These are phyloP conservation scores for Fragaria ananassa DNA, from an alignment of 306 rosid genomes.

Conservation along the genomic window DNA sequence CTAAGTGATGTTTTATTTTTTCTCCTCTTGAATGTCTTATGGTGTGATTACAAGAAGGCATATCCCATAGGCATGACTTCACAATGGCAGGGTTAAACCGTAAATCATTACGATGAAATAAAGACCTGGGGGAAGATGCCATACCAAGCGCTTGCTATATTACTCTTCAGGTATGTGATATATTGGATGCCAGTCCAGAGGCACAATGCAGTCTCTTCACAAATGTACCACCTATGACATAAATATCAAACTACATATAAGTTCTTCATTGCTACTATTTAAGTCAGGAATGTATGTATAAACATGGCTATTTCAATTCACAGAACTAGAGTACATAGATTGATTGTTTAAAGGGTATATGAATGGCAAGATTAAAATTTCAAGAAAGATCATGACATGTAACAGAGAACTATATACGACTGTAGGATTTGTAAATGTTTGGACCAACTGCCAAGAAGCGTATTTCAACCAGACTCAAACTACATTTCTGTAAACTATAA, in stretches of 20 bases:
- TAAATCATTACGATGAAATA: slow-evolving; percentile 21
- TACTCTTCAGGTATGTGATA: slow-evolving; percentile 65
- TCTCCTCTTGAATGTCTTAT: not conserved
- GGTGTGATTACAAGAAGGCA: not conserved
- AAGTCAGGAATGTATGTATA: not conserved
- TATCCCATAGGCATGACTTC: not conserved
- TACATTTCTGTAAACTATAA: not conserved
- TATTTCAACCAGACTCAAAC: not conserved
- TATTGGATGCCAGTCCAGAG: slow-evolving; percentile 83
- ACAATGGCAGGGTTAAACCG: not conserved
- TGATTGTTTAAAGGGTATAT: not conserved
- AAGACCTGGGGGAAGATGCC: slow-evolving; percentile 30
- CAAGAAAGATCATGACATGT: not conserved
- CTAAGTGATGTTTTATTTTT: not conserved
- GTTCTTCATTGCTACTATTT: slow-evolving; percentile 6
- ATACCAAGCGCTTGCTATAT: slow-evolving; percentile 73
- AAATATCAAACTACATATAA: slow-evolving; percentile 27
- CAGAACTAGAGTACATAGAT: not conserved
- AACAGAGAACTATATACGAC: not conserved
- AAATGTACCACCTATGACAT: slow-evolving; percentile 85
- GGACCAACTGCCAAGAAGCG: not conserved
- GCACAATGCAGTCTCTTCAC: slow-evolving; percentile 85
- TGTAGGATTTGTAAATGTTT: not conserved
- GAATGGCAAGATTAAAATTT: not conserved
- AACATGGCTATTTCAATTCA: not conserved